phyloP scores from a whole-genome alignment of 1,284 basidiomycete genomes.

The Boletus austroedulis region DNA sequence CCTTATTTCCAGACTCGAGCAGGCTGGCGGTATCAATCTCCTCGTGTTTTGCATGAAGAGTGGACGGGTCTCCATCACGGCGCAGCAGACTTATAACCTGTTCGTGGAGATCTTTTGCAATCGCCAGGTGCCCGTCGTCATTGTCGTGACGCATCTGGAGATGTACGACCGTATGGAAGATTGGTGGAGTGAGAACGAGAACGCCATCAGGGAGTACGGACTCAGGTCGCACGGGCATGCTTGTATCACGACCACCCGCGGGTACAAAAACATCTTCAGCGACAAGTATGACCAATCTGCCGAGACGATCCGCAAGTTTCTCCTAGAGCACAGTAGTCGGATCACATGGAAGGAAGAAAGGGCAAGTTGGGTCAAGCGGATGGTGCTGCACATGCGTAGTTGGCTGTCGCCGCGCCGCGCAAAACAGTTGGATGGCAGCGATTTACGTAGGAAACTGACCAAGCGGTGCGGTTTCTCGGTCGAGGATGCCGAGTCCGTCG shows the following conservation, averaged over 20 bases:
- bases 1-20: constrained; percentile 36
- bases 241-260: too few relatives aligned
- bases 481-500: constrained; percentile 21
- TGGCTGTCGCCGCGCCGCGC: constrained; percentile 19
- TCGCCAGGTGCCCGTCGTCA: constrained; percentile 35
- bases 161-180: constrained; percentile 31
- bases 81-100: constrained; percentile 34
- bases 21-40: constrained; percentile 36
- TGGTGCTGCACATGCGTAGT: constrained; percentile 29
- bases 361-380: constrained; percentile 27
- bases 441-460: constrained; percentile 21
- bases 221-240: too few relatives aligned
- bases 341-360: constrained; percentile 28
- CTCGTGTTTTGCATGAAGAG: too few relatives aligned
- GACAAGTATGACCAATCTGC: constrained; percentile 26
- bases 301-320: constrained; percentile 16
- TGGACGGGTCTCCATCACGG: constrained; percentile 37
- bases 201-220: constrained; percentile 23
- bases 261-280: constrained; percentile 16
- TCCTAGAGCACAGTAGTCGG: constrained; percentile 19
- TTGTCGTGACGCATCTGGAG: constrained; percentile 41
- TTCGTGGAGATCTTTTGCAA: constrained; percentile 32
- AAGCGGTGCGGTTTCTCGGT: constrained; percentile 26
- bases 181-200: constrained; percentile 33
- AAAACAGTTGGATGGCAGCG: constrained; percentile 9